Evolutionary conservation across 257 asterid species (phyloP).

Genomic region (Lycium barbarum): DNA sequence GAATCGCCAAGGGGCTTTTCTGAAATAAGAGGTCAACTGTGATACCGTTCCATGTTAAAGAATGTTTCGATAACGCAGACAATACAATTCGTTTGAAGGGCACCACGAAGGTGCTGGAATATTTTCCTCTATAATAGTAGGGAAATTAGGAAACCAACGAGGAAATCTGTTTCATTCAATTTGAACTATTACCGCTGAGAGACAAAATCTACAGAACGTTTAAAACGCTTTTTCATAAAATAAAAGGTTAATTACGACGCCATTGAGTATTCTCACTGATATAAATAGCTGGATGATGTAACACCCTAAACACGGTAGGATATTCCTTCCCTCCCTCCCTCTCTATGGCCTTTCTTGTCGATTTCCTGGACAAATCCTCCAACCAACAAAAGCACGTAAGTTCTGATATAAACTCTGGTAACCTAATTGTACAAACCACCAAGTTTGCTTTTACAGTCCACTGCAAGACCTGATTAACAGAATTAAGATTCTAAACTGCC

Average conservation of each 20-base stretch:
- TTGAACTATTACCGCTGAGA: neutral
- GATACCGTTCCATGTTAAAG: neutral
- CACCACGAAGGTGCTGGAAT: neutral
- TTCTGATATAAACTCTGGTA: neutral
- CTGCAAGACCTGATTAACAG: neutral
- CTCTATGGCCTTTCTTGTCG: neutral
- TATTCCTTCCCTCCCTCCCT: neutral
- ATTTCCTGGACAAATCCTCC: neutral
- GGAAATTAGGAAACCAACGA: neutral
- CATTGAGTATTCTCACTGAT: neutral
- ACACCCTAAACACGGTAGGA: neutral
- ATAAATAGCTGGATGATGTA: neutral
- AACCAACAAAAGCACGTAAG: neutral
- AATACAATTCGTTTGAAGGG: neutral
- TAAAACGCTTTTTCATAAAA: neutral
- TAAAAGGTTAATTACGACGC: neutral
- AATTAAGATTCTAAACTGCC: neutral
- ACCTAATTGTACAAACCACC: slow-evolving; percentile 9
- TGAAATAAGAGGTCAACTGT: neutral
- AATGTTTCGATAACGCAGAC: neutral
- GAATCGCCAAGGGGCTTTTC: neutral
- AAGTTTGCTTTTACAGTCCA: slow-evolving; percentile 3
- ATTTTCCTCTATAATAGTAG: slow-evolving; percentile 5
- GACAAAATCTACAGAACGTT: neutral
- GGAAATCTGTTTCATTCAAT: neutral